phyloP scores from a whole-genome alignment of 306 rosid genomes.

The Leucaena leucocephala region DNA sequence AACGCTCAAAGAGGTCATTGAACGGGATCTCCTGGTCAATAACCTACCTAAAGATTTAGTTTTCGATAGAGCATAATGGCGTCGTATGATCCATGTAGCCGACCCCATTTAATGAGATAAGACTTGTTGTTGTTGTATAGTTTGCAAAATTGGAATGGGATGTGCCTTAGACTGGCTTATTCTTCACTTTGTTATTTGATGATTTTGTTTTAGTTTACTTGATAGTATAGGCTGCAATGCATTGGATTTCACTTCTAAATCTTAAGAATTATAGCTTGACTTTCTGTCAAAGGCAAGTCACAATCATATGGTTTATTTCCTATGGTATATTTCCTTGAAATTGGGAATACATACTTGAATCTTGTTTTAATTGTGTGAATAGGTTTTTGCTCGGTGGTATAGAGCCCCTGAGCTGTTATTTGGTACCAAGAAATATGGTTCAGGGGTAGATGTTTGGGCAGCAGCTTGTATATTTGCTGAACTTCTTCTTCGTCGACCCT shows the following conservation, averaged over 20 bases:
- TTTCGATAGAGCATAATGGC: too few species aligned
- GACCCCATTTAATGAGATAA: too few species aligned
- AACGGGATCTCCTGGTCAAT: too few species aligned
- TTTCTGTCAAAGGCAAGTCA: constrained; percentile 1
- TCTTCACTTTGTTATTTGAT: constrained; percentile 18
- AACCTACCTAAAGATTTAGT: too few species aligned
- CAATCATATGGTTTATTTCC: background rate
- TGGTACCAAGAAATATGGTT: constrained; percentile 90
- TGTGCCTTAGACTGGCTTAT: constrained; percentile 7
- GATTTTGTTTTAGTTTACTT: constrained; percentile 11
- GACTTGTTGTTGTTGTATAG: too few species aligned
- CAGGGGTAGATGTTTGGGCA: constrained; percentile 98
- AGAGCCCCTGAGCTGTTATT: constrained; percentile 89
- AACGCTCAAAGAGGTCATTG: too few species aligned
- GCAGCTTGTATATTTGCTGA: constrained; percentile 96
- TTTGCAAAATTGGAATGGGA: constrained; percentile 13
- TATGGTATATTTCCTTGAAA: background rate
- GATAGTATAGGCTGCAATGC: background rate
- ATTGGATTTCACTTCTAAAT: background rate
- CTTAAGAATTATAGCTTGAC: constrained; percentile 5
- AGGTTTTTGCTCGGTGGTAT: constrained; percentile 99
- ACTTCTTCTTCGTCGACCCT: constrained; percentile 88
- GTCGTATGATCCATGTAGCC: too few species aligned
- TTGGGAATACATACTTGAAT: constrained; percentile 25
- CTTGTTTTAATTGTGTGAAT: constrained; percentile 25